phyloP scores from a whole-genome alignment of 352 stramenopile genomes.

The Pythium monospermum region DNA sequence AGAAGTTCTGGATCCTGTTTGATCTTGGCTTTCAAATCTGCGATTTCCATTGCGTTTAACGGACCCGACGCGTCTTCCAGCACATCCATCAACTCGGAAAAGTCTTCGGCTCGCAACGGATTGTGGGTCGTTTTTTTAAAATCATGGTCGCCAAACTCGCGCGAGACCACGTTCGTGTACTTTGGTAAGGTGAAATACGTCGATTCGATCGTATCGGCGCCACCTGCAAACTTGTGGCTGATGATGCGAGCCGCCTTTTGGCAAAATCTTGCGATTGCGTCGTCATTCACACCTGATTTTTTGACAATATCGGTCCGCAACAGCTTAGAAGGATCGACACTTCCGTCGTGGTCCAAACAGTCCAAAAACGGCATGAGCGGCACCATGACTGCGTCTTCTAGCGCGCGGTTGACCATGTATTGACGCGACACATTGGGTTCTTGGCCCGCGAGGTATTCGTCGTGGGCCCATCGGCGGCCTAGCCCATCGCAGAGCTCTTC shows the following conservation, averaged over 20 bases:
- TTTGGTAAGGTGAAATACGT: conserved; percentile 7
- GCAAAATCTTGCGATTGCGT: conserved; percentile 1
- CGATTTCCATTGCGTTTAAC: background rate
- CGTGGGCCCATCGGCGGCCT: conserved; percentile 10
- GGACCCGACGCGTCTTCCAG: conserved; percentile 7
- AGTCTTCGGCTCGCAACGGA: conserved; percentile 5
- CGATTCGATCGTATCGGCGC: background rate
- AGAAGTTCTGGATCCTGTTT: conserved; percentile 3
- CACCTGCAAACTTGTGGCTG: background rate
- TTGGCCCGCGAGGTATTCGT: conserved; percentile 18
- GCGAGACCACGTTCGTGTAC: conserved; percentile 12
- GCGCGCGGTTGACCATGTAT: background rate
- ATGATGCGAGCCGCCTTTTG: conserved; percentile 4
- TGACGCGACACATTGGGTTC: conserved; percentile 10
- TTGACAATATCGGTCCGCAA: background rate
- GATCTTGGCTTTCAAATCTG: conserved; percentile 7
- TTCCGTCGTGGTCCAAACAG: conserved; percentile 23
- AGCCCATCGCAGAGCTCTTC: conserved; percentile 26
- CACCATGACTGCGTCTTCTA: conserved; percentile 26
- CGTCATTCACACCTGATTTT: background rate
- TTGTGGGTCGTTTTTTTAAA: background rate
- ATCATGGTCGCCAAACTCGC: conserved; percentile 11
- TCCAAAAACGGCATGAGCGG: conserved; percentile 28
- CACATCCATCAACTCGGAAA: conserved; percentile 17
- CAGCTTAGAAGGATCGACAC: conserved; percentile 3